Evolutionary conservation across 169 alveolate species (phyloP), one percentile per base, ranked within the genome.

Genomic region (Cryptosporidium parvum): DNA sequence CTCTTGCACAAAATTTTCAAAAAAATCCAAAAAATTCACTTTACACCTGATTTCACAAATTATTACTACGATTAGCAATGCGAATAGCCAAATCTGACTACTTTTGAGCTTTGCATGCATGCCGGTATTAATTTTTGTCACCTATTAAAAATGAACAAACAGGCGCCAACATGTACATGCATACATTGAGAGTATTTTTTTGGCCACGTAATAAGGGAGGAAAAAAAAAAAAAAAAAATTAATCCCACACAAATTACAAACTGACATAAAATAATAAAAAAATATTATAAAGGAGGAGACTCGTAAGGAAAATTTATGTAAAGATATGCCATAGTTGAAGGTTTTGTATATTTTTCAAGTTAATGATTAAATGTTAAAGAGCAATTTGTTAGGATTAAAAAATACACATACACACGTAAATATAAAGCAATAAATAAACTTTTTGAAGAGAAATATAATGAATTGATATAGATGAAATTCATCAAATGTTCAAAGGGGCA

Each of bases 91-190:
- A 31, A 37, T n/a, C 51, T 37, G 72, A 35, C 44, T 33, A 33
- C 51, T 16, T n/a, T 26, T 65, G 44, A 16, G 72, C 48, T 65
- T 56, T 53, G 71, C 86, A 73, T 73, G 70, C 86, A 73, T 73
- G 68, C 52, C 86, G 68, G 56, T 73, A 73, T 33, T 73, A 52
- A 29, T 73, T 29, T n/a, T 10, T 59, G 68, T 53, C 68, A 53
- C 16, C 5, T 26, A 31, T 44, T 21, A n/a, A 48, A 53, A 33
- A 56, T 33, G 1, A 10, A n/a, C 0, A 51, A 37, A 31, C 48
- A 51, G 86, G 86, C 86, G 86, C 86, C 86, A 73, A 51, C 69
- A 73, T 73, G 70, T 56, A 73, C 86, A 73, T 73, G 86, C 86
- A 73, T 73, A 73, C 53, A 52, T 70, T 70, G 21, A 44, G 21